Evolutionary conservation across 2,329 filamentous ascomycete species (phyloP).

Genomic region (Trichoderma polysporum): DNA sequence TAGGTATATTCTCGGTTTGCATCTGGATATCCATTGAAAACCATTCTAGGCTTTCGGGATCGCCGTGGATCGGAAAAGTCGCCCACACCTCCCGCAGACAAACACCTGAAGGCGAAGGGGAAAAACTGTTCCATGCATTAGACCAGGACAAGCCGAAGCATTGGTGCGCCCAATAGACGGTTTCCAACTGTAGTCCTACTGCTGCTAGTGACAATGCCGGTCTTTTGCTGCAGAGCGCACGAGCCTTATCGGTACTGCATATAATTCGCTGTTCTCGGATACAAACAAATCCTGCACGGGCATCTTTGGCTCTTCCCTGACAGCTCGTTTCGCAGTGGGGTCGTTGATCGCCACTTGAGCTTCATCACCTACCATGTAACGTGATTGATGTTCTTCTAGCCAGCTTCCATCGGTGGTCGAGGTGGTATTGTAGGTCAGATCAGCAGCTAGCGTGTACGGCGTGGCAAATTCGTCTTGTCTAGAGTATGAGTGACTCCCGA

Average conservation of each 20-base stretch:
- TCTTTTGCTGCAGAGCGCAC: background rate
- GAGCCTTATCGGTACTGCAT: background rate
- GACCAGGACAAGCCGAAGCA: background rate
- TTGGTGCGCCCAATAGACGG: background rate
- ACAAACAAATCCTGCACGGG: background rate
- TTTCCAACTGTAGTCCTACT: background rate
- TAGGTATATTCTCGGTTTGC: background rate
- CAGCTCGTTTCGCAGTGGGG: background rate
- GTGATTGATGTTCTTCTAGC: background rate
- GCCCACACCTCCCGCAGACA: background rate
- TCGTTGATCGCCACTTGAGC: background rate
- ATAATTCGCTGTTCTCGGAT: background rate
- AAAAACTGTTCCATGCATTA: background rate
- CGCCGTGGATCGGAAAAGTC: background rate
- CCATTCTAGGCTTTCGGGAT: background rate
- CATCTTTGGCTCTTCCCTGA: background rate
- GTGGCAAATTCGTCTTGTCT: background rate
- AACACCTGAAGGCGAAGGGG: background rate
- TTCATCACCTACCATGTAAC: background rate
- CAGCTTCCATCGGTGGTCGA: background rate
- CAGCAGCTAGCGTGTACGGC: background rate
- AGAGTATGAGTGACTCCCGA: background rate
- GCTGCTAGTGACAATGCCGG: background rate
- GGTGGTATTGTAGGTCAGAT: background rate
- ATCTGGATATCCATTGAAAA: background rate